Base-by-base conservation (phyloP, 1,284 basidiomycete genomes). In the Puccinia polysora region DNA sequence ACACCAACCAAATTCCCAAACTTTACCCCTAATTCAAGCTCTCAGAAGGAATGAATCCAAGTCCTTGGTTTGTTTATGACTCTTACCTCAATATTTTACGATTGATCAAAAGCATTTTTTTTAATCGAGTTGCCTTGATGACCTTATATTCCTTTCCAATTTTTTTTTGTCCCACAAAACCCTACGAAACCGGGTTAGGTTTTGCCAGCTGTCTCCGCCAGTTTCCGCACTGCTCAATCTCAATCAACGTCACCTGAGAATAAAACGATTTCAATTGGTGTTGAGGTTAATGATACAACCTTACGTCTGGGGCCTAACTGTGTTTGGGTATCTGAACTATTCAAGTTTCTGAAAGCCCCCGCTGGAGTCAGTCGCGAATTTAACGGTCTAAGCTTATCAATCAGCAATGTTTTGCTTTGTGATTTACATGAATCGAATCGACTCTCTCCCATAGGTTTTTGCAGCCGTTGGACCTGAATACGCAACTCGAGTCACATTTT, bases 391-490 rank as follows among this genome's bases (percentile, higher is more conserved):
- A n/a, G n/a, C n/a, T n/a, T n/a, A n/a, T n/a, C n/a, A n/a, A n/a
- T n/a, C n/a, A n/a, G n/a, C n/a, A n/a, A n/a, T n/a, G n/a, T n/a
- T n/a, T n/a, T n/a, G n/a, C n/a, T n/a, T n/a, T n/a, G n/a, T n/a
- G n/a, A n/a, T n/a, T n/a, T n/a, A n/a, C n/a, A n/a, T n/a, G n/a
- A n/a, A n/a, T n/a, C n/a, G n/a, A n/a, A n/a, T n/a, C n/a, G n/a
- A n/a, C n/a, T n/a, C n/a, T n/a, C n/a, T n/a, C n/a, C 23, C 28
- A 8, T 74, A 92, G 86, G 89, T 89, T 0, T 97, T 98, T 78
- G 93, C 96, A 78, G 86, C 91, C 55, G 91, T 97, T 14, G 86
- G 92, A 23, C 95, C 95, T 0, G 93, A 86, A 74, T 94, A 97
- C 78, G 82, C 89, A 36, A 96, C 92, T 1, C 82, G 83, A 4